Evolutionary conservation across 2,329 filamentous ascomycete species (phyloP).

Genomic region (Drechslerella stenobrocha): DNA sequence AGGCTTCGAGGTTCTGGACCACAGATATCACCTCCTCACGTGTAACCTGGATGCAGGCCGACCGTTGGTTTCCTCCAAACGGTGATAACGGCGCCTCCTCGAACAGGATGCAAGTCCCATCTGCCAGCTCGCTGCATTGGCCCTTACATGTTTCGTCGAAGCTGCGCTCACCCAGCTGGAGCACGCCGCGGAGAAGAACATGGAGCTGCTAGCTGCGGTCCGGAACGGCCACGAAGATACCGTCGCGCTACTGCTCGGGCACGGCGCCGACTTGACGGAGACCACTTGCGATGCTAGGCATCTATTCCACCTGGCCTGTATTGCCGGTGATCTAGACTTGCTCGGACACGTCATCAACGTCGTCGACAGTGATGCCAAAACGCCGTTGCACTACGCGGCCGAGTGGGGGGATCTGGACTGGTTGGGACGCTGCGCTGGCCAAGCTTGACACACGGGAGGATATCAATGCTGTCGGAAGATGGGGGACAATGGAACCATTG

Average conservation of each 20-base stretch:
- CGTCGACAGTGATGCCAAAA: neutral
- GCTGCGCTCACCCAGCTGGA: neutral
- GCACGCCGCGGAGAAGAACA: neutral
- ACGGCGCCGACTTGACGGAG: constrained; percentile 4
- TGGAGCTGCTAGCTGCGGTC: neutral
- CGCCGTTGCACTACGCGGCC: constrained; percentile 14
- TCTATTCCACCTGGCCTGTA: neutral
- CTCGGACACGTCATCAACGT: neutral
- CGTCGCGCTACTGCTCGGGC: neutral
- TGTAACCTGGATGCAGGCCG: constrained; percentile 27
- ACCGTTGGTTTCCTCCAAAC: neutral
- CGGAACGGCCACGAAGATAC: neutral
- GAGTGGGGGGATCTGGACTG: neutral
- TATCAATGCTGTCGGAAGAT: constrained; percentile 11
- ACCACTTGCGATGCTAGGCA: neutral
- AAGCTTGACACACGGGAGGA: constrained; percentile 11
- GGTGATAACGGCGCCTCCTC: neutral
- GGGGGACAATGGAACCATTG: constrained; percentile 8
- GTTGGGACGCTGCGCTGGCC: constrained; percentile 3
- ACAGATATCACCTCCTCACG: constrained; percentile 16
- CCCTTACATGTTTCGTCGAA: constrained; percentile 5
- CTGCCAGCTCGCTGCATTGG: neutral
- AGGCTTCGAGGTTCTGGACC: constrained; percentile 27
- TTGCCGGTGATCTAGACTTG: neutral
- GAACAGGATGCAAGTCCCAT: constrained; percentile 7